A percentile compares a stretch with the other conserved stretches of the same genome.
These are phyloP conservation scores for Neoboletus magnificus DNA, from an alignment of 768 basidiomycete species.

Conservation along the genomic window DNA sequence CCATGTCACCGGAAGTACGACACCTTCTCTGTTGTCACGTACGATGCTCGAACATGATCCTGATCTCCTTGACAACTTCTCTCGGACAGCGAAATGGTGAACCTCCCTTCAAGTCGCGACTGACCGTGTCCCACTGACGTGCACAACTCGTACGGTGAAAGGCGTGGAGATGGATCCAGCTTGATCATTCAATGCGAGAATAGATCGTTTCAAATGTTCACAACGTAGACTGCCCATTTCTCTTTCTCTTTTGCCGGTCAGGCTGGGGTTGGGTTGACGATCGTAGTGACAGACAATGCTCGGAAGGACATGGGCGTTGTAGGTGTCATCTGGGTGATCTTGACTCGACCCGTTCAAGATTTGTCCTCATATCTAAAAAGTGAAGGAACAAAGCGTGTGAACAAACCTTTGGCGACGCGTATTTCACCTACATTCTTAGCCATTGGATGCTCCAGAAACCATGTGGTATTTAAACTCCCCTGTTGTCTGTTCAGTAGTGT, in stretches of 20 bases:
- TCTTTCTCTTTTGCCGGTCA: not conserved
- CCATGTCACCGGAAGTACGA: conserved; percentile 21
- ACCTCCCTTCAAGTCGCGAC: not conserved
- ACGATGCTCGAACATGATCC: conserved; percentile 22
- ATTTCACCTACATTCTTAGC: too few species aligned
- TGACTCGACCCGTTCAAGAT: not conserved
- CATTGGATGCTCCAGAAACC: too few species aligned
- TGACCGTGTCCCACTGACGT: not conserved
- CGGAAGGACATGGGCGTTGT: not conserved
- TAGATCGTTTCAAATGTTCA: conserved; percentile 54
- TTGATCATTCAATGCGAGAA: conserved; percentile 72
- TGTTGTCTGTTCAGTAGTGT: too few species aligned
- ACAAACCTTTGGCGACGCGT: too few species aligned
- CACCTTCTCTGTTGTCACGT: conserved; percentile 3
- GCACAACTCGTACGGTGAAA: too few species aligned
- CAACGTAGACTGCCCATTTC: conserved; percentile 37
- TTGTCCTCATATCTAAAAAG: not conserved
- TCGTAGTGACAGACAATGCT: not conserved
- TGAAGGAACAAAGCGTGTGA: too few species aligned
- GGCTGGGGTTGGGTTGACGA: not conserved
- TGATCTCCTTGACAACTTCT: conserved; percentile 43
- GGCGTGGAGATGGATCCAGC: conserved; percentile 73
- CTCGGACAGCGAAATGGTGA: conserved; percentile 55
- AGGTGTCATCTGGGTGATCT: not conserved
- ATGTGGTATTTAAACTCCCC: too few species aligned